A percentile compares a stretch with the other conserved stretches of the same genome.
Conservation (phyloP, 129 eudicot genomes). For the Apium graveolens region DNA sequence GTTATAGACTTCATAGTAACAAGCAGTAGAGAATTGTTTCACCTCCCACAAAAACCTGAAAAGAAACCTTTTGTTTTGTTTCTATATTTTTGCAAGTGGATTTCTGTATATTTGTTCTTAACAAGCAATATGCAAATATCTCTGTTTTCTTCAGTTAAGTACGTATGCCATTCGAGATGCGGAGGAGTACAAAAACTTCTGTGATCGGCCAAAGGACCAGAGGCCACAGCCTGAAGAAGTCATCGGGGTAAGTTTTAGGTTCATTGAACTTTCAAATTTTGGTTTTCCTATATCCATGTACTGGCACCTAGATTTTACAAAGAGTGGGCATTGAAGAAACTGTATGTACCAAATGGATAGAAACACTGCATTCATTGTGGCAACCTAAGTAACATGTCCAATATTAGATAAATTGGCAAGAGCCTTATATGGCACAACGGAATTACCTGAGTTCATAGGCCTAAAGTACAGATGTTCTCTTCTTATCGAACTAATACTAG, state of each 20-base stretch:
- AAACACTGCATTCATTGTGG: not conserved
- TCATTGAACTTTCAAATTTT: not conserved
- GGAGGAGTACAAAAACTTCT: constrained; percentile 96
- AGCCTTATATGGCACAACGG: not conserved
- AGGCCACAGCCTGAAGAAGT: constrained; percentile 98
- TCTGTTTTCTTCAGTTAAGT: constrained; percentile 46
- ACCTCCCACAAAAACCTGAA: not conserved
- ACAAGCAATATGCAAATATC: constrained; percentile 15
- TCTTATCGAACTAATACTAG: not conserved
- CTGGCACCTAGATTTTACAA: not conserved
- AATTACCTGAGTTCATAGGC: not conserved
- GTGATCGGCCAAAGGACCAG: constrained; percentile 91
- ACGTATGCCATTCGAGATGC: constrained; percentile 94
- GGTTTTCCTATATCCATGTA: not conserved
- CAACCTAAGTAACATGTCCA: not conserved
- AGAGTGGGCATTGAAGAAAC: constrained; percentile 2
- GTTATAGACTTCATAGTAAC: not conserved
- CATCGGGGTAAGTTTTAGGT: constrained; percentile 56
- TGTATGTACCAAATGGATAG: not conserved
- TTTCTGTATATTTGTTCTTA: not conserved
- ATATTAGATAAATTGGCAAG: not conserved
- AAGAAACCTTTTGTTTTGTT: not conserved
- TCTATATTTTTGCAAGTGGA: not conserved
- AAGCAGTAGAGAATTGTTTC: not conserved
- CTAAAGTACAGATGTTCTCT: not conserved